phyloP scores from a whole-genome alignment of 2,329 filamentous ascomycete species.

The Fusarium xyrophilum region DNA sequence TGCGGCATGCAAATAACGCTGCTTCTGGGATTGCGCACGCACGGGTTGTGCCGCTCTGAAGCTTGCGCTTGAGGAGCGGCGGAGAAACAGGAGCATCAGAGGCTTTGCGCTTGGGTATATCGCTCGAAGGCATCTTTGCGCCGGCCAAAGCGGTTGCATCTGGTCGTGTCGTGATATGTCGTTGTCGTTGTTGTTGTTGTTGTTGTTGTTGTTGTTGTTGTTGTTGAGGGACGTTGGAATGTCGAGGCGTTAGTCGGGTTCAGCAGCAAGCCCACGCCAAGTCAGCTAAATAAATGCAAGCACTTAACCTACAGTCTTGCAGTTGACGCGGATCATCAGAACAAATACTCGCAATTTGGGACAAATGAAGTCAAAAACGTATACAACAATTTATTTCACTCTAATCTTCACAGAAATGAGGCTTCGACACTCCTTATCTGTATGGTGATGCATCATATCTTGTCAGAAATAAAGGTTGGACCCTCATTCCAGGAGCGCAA shows the following conservation, averaged over 20 bases:
- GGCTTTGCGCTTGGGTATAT: slow-evolving; percentile 47
- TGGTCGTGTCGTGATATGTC: background rate
- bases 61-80: slow-evolving; percentile 59
- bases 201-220: slow-evolving; percentile 6
- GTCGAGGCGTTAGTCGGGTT: slow-evolving; percentile 13
- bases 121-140: slow-evolving; percentile 39
- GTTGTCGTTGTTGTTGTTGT: slow-evolving; percentile 15
- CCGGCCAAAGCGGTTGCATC: slow-evolving; percentile 22
- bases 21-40: slow-evolving; percentile 23
- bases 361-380: rapidly evolving
- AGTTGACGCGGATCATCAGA: background rate
- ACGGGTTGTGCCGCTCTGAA: slow-evolving; percentile 62
- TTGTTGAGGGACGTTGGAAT: slow-evolving; percentile 13
- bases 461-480: background rate
- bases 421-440: rapidly evolving
- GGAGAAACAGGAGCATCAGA: slow-evolving; percentile 58
- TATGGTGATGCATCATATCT: background rate
- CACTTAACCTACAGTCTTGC: background rate
- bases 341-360: rapidly evolving
- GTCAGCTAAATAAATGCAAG: background rate
- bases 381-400: background rate
- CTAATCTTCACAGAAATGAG: rapidly evolving
- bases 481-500: background rate
- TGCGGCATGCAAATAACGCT: background rate
- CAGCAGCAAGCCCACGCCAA: background rate